Evolutionary conservation across 2,329 filamentous ascomycete genomes (phyloP).

Genomic region (Fusarium udum): DNA sequence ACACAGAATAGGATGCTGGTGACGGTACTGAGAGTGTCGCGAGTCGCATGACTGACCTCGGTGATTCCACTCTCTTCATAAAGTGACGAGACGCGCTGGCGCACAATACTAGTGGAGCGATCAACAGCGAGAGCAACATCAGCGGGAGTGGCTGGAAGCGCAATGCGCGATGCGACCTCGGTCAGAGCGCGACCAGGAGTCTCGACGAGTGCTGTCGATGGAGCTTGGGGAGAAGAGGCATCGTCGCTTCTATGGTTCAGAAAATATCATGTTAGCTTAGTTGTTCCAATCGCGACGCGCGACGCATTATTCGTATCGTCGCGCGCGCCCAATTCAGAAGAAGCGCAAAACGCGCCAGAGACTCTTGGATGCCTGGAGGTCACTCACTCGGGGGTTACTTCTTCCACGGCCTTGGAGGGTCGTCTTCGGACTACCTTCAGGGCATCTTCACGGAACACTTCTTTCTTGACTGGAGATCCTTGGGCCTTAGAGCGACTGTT

Average conservation of each 20-base stretch:
- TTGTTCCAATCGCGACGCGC: not conserved
- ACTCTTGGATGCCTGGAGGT: not conserved
- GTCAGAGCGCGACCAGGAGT: conserved; percentile 63
- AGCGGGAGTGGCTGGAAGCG: conserved; percentile 83
- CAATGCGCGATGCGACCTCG: conserved; percentile 67
- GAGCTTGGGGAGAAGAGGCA: conserved; percentile 40
- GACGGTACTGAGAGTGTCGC: conserved; percentile 77
- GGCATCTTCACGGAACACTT: conserved; percentile 51
- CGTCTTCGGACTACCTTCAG: conserved; percentile 59
- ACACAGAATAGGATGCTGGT: conserved; percentile 75
- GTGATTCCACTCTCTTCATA: conserved; percentile 74
- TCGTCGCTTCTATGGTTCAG: conserved; percentile 43
- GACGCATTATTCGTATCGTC: not conserved
- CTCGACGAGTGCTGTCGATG: conserved; percentile 58
- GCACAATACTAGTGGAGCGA: conserved; percentile 71
- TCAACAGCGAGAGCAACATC: conserved; percentile 81
- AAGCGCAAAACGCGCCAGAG: conserved; percentile 18
- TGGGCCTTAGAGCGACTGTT: conserved; percentile 68
- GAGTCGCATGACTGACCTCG: conserved; percentile 71
- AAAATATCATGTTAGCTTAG: conserved; percentile 26
- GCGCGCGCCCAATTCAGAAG: conserved; percentile 14
- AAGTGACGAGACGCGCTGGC: conserved; percentile 69
- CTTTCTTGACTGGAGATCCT: conserved; percentile 70
- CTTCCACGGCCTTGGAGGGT: conserved; percentile 56
- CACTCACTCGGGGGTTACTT: conserved; percentile 58